Base-by-base conservation (phyloP, 2,329 filamentous ascomycete species). In the Stemphylium vesicarium region DNA sequence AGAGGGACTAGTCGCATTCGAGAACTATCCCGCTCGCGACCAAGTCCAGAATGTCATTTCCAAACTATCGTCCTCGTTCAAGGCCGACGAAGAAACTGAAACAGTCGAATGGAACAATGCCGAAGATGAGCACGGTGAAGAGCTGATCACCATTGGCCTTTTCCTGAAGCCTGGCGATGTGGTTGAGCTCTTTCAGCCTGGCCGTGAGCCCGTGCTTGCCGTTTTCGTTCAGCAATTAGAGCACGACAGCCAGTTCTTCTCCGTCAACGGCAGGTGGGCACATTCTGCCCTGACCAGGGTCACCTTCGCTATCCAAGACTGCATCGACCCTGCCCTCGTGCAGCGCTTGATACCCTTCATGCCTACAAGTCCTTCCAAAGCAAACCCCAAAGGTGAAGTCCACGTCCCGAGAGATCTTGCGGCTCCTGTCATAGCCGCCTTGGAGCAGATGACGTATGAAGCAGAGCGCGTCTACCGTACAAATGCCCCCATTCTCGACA, bases 291-390 rank as follows among this genome's bases (percentile, higher is more conserved):
- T 77, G 4, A 68, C 62, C 16, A 65, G 72, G 29, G 68, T 84
- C 7, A 77, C 79, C 40, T 85, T 81, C 62, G 75, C 80, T 9
- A 73, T 85, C 10, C 79, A 81, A 42, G 72, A 74, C 20, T 84
- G 82, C 60, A 76, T 82, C 9, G 70, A 80, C 24, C 73, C 72
- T 2, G 69, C 78, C 24, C 58, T 80, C 22, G 59, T 87, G 3
- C 64, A 78, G 11, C 75, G 79, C 2, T 65, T 87, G 3, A 53
- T 82, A 9, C 78, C 81, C 4, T 81, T 82, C 65, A 73, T 87
- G 3, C 85, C 85, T 0, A 73, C 71, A 4, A 72, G 75, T 42
- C 65, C 59, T 4, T 50, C 46, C 6, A 54, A 55, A 18, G 61
- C 60, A 5, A 43, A 59, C 24, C 59, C 74, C 8, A 67, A 70